A percentile compares a stretch with the other conserved stretches of the same genome.
Conservation (phyloP, 2,329 filamentous ascomycete species). For the Neofusicoccum sp. region DNA sequence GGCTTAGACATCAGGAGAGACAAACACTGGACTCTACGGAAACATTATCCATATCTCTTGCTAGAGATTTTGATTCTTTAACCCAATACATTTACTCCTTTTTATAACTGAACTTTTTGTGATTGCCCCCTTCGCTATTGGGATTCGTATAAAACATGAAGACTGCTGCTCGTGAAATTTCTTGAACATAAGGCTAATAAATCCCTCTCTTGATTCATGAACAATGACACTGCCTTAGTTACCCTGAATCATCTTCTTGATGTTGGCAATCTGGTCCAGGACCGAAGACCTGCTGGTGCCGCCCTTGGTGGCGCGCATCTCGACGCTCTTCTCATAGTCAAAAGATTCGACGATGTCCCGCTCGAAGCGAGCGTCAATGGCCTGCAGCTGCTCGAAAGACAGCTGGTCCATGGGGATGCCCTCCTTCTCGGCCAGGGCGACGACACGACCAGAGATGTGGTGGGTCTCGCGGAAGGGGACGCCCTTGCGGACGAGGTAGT, state of each 20-base stretch:
- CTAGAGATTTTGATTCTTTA: too few species aligned
- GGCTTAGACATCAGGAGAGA: too few species aligned
- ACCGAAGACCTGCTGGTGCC: conserved; percentile 73
- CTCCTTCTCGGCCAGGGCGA: conserved; percentile 68
- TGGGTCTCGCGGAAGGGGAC: conserved; percentile 80
- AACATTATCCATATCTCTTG: too few species aligned
- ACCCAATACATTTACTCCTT: too few species aligned
- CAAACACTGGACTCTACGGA: too few species aligned
- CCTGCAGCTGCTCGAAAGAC: conserved; percentile 63
- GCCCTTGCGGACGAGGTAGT: conserved; percentile 63
- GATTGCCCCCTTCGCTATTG: too few species aligned
- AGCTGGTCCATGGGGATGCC: conserved; percentile 69
- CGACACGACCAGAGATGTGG: conserved; percentile 71
- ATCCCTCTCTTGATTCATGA: too few species aligned
- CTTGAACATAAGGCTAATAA: too few species aligned
- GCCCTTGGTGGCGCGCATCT: conserved; percentile 72
- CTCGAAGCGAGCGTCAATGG: conserved; percentile 67
- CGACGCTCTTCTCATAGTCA: conserved; percentile 79
- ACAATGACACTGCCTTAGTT: not conserved
- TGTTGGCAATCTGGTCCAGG: conserved; percentile 60
- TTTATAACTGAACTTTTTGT: too few species aligned
- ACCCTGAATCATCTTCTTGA: conserved; percentile 39
- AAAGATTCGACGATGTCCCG: conserved; percentile 70
- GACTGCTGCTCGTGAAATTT: too few species aligned
- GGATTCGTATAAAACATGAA: too few species aligned